Evolutionary conservation across 2,329 filamentous ascomycete species (phyloP), one percentile per base, ranked within the genome.

Genomic region (Fusarium sp.): DNA sequence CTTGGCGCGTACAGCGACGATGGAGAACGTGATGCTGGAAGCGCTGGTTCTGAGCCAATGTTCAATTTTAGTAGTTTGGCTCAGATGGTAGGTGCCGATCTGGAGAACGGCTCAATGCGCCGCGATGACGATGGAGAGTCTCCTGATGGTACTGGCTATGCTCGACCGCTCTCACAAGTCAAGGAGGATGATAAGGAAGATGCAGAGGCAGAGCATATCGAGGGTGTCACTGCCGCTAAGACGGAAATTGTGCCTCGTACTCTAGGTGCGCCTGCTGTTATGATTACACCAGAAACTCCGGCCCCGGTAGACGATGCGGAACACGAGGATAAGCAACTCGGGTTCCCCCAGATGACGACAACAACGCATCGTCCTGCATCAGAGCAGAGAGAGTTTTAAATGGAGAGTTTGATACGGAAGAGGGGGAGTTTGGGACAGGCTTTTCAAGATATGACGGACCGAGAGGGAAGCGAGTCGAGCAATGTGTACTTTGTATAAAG

Each of bases 21-120:
- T 13, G 82, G 82, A 14, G 85, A 88, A 24, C 78, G 82, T 8
- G 85, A 86, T 37, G 81, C 83, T 6, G 83, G 84, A 46, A 71
- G 83, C 24, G 81, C 84, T 6, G 83, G 84, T 15, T 68, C 82
- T 55, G 94, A 97, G 75, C 88, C 93, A 5, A 89, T 97, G 87
- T 96, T 97, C 79, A 97, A 97, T 77, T 97, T 97, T 76, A 86
- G 89, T 56, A 97, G 93, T 71, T 81, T 98, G 22, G 92, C 93
- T 3, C 92, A 93, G 65, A 92, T 96, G 77, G 92, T 97, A 30
- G 92, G 90, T 0, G 88, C 88, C 9, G 83, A 86, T 46, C 80
- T 88, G 33, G 86, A 88, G 43, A 77, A 83, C 39, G 83, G 69
- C 9, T 63, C 82, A 0, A 77, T 79, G 1, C 75, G 74, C 56